phyloP scores from a whole-genome alignment of 805 yeast species.

The Yarrowia porcina region DNA sequence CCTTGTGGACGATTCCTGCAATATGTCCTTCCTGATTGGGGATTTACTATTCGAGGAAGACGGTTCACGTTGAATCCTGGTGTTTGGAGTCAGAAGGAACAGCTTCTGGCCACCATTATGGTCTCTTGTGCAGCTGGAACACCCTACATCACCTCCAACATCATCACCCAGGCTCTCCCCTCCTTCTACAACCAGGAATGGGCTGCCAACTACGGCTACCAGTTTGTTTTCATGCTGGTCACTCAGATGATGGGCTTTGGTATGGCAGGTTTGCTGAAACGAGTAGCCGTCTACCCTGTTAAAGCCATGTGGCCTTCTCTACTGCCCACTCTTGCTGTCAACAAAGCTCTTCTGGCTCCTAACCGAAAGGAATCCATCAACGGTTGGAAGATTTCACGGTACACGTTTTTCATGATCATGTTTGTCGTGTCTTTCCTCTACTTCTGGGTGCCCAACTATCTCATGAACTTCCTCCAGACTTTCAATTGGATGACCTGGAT shows the following conservation, averaged over 20 bases:
- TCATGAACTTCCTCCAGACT: slow-evolving; percentile 56
- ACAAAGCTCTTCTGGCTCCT: no score
- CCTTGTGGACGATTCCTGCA: slow-evolving; percentile 53
- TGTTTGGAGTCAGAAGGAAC: no score
- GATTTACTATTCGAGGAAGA: slow-evolving; percentile 42
- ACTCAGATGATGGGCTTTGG: slow-evolving; percentile 53
- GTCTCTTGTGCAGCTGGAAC: slow-evolving; percentile 34
- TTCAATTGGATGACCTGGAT: slow-evolving; percentile 67
- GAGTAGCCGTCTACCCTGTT: slow-evolving; percentile 46
- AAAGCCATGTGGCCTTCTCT: slow-evolving; percentile 50
- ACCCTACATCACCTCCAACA: slow-evolving; percentile 28
- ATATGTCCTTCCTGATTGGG: slow-evolving; percentile 45
- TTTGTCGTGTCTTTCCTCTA: no score
- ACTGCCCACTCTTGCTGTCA: slow-evolving; percentile 55
- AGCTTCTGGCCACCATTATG: slow-evolving; percentile 51
- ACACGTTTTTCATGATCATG: no score
- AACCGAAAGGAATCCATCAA: no score
- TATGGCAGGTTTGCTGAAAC: slow-evolving; percentile 55
- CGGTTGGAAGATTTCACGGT: no score
- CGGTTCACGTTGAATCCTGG: slow-evolving; percentile 55
- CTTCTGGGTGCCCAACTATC: no score
- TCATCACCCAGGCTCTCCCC: slow-evolving; percentile 36
- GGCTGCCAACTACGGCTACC: slow-evolving; percentile 44
- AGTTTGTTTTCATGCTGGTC: slow-evolving; percentile 45
- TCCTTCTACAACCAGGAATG: slow-evolving; percentile 34